These are phyloP conservation scores for Nematocida ironsii DNA, from an alignment of 371 early-diverging fungal genomes.

Conservation along the genomic window DNA sequence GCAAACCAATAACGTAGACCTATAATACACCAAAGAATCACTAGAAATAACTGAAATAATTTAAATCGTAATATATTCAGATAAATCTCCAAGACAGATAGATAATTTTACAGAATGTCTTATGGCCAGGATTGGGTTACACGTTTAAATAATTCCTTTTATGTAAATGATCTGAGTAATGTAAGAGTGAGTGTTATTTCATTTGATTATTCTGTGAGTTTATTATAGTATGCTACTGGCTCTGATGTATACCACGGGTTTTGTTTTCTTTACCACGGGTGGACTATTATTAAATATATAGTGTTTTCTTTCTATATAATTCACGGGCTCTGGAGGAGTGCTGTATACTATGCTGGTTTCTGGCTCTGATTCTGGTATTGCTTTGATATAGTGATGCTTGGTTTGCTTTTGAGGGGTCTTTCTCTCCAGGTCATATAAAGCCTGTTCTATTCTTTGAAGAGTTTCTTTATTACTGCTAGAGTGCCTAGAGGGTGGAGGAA, in stretches of 20 bases:
- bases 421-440: constrained; percentile 14
- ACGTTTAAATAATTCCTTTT: too few relatives aligned
- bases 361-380: not conserved
- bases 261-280: not conserved
- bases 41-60: too few relatives aligned
- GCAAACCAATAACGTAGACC: too few relatives aligned
- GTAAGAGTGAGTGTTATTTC: too few relatives aligned
- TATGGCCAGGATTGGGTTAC: too few relatives aligned
- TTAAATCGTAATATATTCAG: too few relatives aligned
- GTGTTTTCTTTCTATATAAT: constrained; percentile 8
- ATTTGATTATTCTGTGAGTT: not conserved
- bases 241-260: constrained; percentile 4
- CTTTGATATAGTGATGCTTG: not conserved
- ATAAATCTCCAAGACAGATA: too few relatives aligned
- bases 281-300: not conserved
- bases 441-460: constrained; percentile 10
- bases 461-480: constrained; percentile 4
- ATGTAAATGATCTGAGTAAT: too few relatives aligned
- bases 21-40: too few relatives aligned
- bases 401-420: not conserved
- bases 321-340: not conserved
- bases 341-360: constrained; percentile 5
- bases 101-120: too few relatives aligned
- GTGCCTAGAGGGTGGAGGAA: not conserved
- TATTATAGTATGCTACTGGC: constrained; percentile 21